Conservation (phyloP, 73 alveolate species). For the Uronychia setigera region DNA sequence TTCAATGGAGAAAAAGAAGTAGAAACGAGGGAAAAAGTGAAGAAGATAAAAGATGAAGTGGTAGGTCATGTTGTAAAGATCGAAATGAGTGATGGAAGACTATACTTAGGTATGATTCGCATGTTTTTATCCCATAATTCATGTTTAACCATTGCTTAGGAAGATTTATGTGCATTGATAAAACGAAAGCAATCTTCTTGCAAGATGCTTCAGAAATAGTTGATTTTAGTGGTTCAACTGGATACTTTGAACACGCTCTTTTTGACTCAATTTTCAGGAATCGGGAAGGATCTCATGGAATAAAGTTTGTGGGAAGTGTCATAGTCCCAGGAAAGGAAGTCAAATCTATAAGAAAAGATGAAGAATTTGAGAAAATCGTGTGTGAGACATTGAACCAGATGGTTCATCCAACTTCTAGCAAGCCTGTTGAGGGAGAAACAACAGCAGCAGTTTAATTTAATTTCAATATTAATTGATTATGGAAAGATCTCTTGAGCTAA, state of each 20-base stretch:
- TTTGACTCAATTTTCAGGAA: background rate
- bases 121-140: no score
- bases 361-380: no score
- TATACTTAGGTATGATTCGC: no score
- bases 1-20: no score
- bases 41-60: background rate
- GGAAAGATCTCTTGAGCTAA: no score
- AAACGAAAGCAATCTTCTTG: background rate
- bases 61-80: background rate
- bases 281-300: background rate
- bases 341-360: no score
- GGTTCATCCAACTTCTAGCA: no score
- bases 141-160: no score
- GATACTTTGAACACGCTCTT: background rate
- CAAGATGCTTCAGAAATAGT: background rate
- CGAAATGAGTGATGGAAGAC: background rate
- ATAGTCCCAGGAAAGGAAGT: background rate
- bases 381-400: no score
- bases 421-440: no score
- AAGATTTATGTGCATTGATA: background rate
- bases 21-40: background rate
- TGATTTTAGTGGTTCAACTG: background rate
- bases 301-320: background rate
- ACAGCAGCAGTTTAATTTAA: no score
- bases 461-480: no score